These are phyloP conservation scores for Candida labiduridarum DNA, from an alignment of 1,139 yeast species.

Conservation along the genomic window DNA sequence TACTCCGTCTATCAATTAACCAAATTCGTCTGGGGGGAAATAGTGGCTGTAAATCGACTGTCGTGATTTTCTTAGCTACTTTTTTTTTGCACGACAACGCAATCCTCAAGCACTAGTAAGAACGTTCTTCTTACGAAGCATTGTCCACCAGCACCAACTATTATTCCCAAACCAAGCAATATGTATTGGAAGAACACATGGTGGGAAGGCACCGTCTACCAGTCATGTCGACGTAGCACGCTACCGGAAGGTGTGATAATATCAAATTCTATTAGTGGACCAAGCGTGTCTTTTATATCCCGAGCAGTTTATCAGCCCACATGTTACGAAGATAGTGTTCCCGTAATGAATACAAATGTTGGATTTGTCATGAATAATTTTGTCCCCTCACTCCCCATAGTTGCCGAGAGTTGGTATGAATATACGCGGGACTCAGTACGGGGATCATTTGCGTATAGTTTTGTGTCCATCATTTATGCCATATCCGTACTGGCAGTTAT, in stretches of 20 bases:
- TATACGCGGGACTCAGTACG: conserved; percentile 30
- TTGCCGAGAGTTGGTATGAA: conserved; percentile 42
- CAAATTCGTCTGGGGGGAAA: too few relatives aligned
- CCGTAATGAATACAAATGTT: conserved; percentile 46
- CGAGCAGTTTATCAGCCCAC: conserved; percentile 33
- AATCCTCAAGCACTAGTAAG: too few relatives aligned
- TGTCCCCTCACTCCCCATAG: conserved; percentile 40
- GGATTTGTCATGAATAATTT: conserved; percentile 33
- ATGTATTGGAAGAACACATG: conserved; percentile 45
- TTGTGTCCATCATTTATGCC: conserved; percentile 63
- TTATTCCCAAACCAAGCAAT: background rate
- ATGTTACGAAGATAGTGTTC: conserved; percentile 41
- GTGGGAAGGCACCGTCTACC: conserved; percentile 28
- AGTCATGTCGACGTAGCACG: conserved; percentile 33
- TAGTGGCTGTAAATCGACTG: too few relatives aligned
- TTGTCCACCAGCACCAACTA: background rate
- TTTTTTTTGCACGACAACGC: too few relatives aligned
- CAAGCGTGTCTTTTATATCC: conserved; percentile 25
- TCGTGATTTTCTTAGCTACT: too few relatives aligned
- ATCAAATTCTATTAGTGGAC: conserved; percentile 23
- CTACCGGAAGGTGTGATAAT: conserved; percentile 40
- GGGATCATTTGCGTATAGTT: conserved; percentile 57
- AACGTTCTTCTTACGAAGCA: too few relatives aligned
- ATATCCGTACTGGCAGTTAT: conserved; percentile 67
- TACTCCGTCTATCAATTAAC: too few relatives aligned